Percentiles rank a stretch among this genome's conserved stretches.
phyloP scores from a whole-genome alignment of 495 filamentous ascomycete genomes.

The Podospora fimiseda region DNA sequence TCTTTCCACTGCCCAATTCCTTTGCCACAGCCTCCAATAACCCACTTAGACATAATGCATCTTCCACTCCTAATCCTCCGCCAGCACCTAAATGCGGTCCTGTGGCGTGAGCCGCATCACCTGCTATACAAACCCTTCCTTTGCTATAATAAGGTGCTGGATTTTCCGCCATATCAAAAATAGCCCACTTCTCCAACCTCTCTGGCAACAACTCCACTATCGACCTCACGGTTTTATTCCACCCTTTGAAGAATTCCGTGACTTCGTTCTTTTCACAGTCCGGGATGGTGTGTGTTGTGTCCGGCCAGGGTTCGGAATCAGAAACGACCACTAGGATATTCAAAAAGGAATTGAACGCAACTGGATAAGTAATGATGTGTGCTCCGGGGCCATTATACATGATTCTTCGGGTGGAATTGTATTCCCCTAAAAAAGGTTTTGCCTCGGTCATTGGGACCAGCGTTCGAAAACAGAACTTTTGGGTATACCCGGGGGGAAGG shows the following conservation, averaged over 20 bases:
- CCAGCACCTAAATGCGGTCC: conserved; percentile 50
- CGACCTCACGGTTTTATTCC: conserved; percentile 30
- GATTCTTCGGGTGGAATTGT: conserved; percentile 26
- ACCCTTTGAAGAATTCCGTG: conserved; percentile 27
- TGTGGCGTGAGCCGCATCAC: conserved; percentile 39
- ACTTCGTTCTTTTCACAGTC: conserved; percentile 27
- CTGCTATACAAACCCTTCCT: conserved; percentile 41
- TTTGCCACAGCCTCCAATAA: conserved; percentile 27
- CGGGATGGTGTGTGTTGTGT: conserved; percentile 21
- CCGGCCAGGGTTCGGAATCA: conserved; percentile 19
- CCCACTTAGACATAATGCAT: conserved; percentile 39
- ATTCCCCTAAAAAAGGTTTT: conserved; percentile 19
- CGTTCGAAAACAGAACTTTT: conserved; percentile 40
- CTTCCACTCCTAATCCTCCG: conserved; percentile 51
- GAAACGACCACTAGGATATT: conserved; percentile 37
- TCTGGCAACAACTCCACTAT: conserved; percentile 40
- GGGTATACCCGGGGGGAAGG: conserved; percentile 28
- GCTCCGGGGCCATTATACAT: conserved; percentile 39
- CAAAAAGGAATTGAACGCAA: conserved; percentile 29
- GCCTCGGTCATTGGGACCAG: conserved; percentile 35
- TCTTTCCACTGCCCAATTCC: conserved; percentile 2
- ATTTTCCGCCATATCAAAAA: conserved; percentile 46
- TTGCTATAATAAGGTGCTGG: conserved; percentile 35
- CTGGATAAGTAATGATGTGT: conserved; percentile 36
- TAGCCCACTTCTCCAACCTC: conserved; percentile 47